Conservation (phyloP, 441 rosid species). For the Eutrema salsugineum region DNA sequence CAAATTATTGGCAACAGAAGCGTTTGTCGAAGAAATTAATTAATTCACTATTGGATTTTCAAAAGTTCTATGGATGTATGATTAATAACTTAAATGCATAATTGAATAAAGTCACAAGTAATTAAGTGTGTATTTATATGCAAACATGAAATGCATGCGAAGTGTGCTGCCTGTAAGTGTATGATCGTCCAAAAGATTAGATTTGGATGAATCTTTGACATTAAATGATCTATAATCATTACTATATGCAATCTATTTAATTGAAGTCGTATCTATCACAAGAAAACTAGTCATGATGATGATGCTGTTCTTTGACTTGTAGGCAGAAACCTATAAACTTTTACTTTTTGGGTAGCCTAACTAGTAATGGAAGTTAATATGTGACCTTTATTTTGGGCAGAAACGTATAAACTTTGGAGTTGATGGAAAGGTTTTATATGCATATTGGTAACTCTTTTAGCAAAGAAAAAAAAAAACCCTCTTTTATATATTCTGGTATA, state of each 20-base stretch:
- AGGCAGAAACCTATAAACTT: constrained; percentile 12
- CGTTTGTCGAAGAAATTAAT: neutral
- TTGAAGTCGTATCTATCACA: constrained; percentile 14
- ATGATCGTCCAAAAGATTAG: neutral
- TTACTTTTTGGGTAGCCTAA: neutral
- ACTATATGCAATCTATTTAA: neutral
- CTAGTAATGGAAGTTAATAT: neutral
- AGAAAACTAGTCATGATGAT: constrained; percentile 28
- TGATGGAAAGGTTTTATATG: neutral
- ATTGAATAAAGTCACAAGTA: neutral
- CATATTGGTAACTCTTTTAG: neutral
- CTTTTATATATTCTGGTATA: neutral
- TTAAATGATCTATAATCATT: constrained; percentile 25
- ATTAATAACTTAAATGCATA: no score
- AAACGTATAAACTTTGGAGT: neutral
- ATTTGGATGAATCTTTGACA: constrained; percentile 27
- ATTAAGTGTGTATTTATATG: neutral
- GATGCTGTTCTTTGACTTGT: constrained; percentile 28
- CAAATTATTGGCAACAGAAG: neutral
- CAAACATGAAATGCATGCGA: constrained; percentile 8
- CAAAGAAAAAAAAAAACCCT: no score
- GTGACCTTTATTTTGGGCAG: neutral
- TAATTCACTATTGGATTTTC: neutral
- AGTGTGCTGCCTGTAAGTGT: neutral
- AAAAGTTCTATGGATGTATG: neutral